Evolutionary conservation across 2,329 filamentous ascomycete species (phyloP).

Genomic region (Pseudogymnoascus sp.): DNA sequence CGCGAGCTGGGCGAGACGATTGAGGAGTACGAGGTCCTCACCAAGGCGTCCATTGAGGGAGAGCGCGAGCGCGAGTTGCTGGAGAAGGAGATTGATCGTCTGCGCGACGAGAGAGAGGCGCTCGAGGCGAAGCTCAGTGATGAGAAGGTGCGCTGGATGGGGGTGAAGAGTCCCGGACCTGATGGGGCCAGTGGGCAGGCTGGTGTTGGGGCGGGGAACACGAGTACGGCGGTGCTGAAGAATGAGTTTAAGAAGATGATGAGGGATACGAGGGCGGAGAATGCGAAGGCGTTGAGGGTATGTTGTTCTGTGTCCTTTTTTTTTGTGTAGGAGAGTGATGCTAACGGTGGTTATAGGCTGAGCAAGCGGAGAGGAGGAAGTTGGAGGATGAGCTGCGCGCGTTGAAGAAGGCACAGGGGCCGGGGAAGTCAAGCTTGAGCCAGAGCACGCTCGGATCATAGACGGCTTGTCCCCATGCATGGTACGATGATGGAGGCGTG

Average conservation of each 20-base stretch:
- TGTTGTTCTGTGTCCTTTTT: constrained; percentile 27
- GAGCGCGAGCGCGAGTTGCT: constrained; percentile 62
- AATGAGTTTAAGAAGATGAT: constrained; percentile 78
- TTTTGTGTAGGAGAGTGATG: constrained; percentile 1
- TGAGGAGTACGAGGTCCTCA: constrained; percentile 62
- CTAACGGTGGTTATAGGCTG: constrained; percentile 41
- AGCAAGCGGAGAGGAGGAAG: constrained; percentile 63
- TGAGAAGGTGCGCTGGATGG: constrained; percentile 59
- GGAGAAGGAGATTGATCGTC: constrained; percentile 53
- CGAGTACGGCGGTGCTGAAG: constrained; percentile 60
- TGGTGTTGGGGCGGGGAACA: constrained; percentile 30
- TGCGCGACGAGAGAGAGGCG: constrained; percentile 55
- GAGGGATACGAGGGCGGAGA: constrained; percentile 62
- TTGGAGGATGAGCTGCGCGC: constrained; percentile 56
- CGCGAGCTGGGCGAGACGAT: constrained; percentile 60
- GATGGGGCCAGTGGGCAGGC: constrained; percentile 27
- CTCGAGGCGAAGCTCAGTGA: constrained; percentile 59
- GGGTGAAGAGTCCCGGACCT: constrained; percentile 45
- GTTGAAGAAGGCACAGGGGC: constrained; percentile 30
- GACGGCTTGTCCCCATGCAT: not conserved
- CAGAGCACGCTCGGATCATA: constrained; percentile 14
- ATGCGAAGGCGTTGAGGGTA: constrained; percentile 56
- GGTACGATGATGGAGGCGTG: not conserved
- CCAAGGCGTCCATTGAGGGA: constrained; percentile 60
- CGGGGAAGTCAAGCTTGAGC: constrained; percentile 30